Percentiles rank a stretch among this genome's conserved stretches.
Evolutionary conservation across 495 filamentous ascomycete genomes (phyloP).

Genomic region (Echria macrotheca): DNA sequence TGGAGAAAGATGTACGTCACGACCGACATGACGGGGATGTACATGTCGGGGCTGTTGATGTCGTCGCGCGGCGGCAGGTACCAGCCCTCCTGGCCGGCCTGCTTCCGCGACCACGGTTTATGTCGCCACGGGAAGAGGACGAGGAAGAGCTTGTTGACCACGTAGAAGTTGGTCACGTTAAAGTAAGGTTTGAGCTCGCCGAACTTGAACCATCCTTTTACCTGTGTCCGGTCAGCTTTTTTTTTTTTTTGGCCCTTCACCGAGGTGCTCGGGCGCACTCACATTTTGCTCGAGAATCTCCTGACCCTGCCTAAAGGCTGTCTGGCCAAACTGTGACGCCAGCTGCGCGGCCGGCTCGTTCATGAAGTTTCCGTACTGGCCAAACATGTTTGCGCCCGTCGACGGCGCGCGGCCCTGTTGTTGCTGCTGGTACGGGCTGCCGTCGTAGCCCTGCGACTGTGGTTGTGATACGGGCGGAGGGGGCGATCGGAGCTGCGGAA

Average conservation of each 20-base stretch:
- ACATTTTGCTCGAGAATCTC: constrained; percentile 93
- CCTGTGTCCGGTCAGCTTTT: too few species aligned
- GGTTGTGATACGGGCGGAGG: constrained; percentile 75
- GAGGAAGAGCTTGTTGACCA: constrained; percentile 75
- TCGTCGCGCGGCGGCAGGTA: constrained; percentile 95
- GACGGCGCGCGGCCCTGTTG: constrained; percentile 41
- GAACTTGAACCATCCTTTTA: constrained; percentile 84
- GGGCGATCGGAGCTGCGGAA: constrained; percentile 96
- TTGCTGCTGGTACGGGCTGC: constrained; percentile 69
- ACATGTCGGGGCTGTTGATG: constrained; percentile 97
- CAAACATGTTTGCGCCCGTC: constrained; percentile 52
- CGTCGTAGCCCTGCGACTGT: constrained; percentile 62
- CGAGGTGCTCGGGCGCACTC: too few species aligned
- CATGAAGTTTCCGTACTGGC: constrained; percentile 80
- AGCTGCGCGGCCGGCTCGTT: constrained; percentile 95
- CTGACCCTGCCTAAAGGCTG: constrained; percentile 79
- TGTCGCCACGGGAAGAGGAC: constrained; percentile 97
- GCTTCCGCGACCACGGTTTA: constrained; percentile 84
- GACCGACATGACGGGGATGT: constrained; percentile 91
- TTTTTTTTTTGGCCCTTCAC: too few species aligned
- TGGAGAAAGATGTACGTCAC: constrained; percentile 96
- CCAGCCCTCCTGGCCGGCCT: constrained; percentile 69
- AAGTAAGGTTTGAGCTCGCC: constrained; percentile 95
- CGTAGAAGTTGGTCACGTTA: constrained; percentile 90
- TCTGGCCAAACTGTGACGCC: constrained; percentile 90